phyloP scores from a whole-genome alignment of 345 rosid genomes.

The Syzygium oleosum region DNA sequence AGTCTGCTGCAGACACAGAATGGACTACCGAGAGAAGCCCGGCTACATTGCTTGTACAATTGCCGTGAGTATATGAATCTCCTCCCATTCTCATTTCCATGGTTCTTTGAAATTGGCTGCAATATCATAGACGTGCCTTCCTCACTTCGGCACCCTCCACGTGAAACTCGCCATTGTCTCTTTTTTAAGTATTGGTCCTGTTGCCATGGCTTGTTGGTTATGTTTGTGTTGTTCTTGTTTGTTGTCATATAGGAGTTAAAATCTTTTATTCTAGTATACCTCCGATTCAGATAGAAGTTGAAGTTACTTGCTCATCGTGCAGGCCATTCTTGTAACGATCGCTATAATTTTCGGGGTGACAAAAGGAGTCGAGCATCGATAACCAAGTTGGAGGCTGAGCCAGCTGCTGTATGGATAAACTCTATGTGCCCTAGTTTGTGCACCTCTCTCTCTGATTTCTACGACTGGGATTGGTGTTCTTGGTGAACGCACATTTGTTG shows the following conservation, averaged over 20 bases:
- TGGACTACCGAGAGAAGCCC: constrained; percentile 88
- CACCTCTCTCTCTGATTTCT: not conserved
- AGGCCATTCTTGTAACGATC: constrained; percentile 75
- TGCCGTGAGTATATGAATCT: constrained; percentile 44
- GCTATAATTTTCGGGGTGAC: constrained; percentile 62
- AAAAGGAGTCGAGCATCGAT: constrained; percentile 48
- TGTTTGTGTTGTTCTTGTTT: not conserved
- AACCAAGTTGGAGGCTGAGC: constrained; percentile 11
- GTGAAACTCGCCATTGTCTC: not conserved
- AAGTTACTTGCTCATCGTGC: constrained; percentile 4
- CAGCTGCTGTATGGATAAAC: not conserved
- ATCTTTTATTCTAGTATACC: not conserved
- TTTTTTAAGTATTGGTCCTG: not conserved
- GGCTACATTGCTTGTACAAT: constrained; percentile 85
- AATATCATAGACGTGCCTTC: not conserved
- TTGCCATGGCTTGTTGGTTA: not conserved
- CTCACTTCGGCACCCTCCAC: not conserved
- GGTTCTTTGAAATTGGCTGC: not conserved
- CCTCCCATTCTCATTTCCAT: not conserved
- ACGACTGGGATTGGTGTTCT: not conserved
- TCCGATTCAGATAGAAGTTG: not conserved
- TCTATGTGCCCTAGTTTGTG: not conserved
- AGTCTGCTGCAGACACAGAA: constrained; percentile 33
- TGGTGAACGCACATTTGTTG: not conserved
- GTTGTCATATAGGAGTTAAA: not conserved